Conservation (phyloP, 768 basidiomycete genomes). For the Pleurotus sapidus region DNA sequence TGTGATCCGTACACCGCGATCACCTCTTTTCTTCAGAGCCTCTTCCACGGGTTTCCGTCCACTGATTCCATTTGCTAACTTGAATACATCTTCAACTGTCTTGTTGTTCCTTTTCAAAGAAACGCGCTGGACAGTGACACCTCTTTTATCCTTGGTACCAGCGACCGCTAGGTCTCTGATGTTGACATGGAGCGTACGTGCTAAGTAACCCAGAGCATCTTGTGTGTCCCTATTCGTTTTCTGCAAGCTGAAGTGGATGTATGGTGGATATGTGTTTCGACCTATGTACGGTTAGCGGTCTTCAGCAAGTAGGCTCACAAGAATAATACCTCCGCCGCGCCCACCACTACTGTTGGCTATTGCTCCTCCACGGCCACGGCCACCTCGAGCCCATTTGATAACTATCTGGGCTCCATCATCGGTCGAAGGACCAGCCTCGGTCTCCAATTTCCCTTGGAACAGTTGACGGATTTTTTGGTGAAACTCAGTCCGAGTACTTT, state of each 20-base stretch:
- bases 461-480: slow-evolving; percentile 79
- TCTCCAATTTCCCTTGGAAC: slow-evolving; percentile 83
- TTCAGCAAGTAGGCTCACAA: slow-evolving; percentile 3
- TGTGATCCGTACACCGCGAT: slow-evolving; percentile 84
- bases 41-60: slow-evolving; percentile 54
- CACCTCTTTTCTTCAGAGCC: slow-evolving; percentile 70
- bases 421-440: slow-evolving; percentile 63
- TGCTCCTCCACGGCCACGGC: slow-evolving; percentile 33
- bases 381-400: slow-evolving; percentile 71
- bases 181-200: slow-evolving; percentile 72
- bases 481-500: slow-evolving; percentile 75
- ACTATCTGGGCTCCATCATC: slow-evolving; percentile 76
- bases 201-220: slow-evolving; percentile 81
- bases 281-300: slow-evolving; percentile 41
- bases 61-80: slow-evolving; percentile 65
- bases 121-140: slow-evolving; percentile 92
- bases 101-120: slow-evolving; percentile 74
- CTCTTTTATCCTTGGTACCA: slow-evolving; percentile 98
- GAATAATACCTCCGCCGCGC: slow-evolving; percentile 26
- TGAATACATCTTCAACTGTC: slow-evolving; percentile 85
- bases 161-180: slow-evolving; percentile 85
- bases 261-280: slow-evolving; percentile 74
- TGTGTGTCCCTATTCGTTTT: slow-evolving; percentile 98
- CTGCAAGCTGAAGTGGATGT: slow-evolving; percentile 94
- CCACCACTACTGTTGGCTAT: slow-evolving; percentile 18